A percentile compares a stretch with the other conserved stretches of the same genome.
Evolutionary conservation across 495 filamentous ascomycete genomes (phyloP).

Genomic region (Aspergillus sclerotiicarbonarius): DNA sequence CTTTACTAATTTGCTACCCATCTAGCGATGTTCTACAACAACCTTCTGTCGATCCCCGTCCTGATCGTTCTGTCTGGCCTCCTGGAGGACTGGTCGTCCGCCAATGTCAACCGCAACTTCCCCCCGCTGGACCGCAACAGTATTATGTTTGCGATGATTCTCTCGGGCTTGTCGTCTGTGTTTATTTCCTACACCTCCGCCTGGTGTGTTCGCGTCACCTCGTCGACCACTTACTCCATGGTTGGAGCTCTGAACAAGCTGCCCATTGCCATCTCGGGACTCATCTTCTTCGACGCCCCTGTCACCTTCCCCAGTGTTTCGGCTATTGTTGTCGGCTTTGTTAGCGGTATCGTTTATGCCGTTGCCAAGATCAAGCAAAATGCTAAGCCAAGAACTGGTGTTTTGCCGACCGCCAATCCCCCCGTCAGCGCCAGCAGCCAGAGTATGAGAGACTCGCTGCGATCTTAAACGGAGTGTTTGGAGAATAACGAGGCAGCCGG

Average conservation of each 20-base stretch:
- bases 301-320: slow-evolving; percentile 90
- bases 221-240: slow-evolving; percentile 97
- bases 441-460: slow-evolving; percentile 84
- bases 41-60: slow-evolving; percentile 93
- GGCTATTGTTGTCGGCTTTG: slow-evolving; percentile 84
- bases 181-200: slow-evolving; percentile 99
- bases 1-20: slow-evolving; percentile 28
- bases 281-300: slow-evolving; percentile 93
- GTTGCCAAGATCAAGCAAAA: slow-evolving; percentile 86
- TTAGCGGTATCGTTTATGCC: slow-evolving; percentile 90
- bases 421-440: slow-evolving; percentile 87
- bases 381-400: slow-evolving; percentile 56
- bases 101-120: slow-evolving; percentile 86
- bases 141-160: slow-evolving; percentile 82
- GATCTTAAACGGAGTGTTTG: slow-evolving; percentile 38
- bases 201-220: slow-evolving; percentile 97
- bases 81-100: slow-evolving; percentile 86
- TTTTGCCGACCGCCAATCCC: slow-evolving; percentile 64
- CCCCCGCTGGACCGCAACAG: slow-evolving; percentile 70
- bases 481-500: not conserved
- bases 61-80: slow-evolving; percentile 78
- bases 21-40: slow-evolving; percentile 99
- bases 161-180: slow-evolving; percentile 89
- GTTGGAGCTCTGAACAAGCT: slow-evolving; percentile 98
- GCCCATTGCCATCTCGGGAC: slow-evolving; percentile 83